These are phyloP conservation scores for Ustulina deusta DNA, from an alignment of 2,329 filamentous ascomycete species.

Conservation along the genomic window DNA sequence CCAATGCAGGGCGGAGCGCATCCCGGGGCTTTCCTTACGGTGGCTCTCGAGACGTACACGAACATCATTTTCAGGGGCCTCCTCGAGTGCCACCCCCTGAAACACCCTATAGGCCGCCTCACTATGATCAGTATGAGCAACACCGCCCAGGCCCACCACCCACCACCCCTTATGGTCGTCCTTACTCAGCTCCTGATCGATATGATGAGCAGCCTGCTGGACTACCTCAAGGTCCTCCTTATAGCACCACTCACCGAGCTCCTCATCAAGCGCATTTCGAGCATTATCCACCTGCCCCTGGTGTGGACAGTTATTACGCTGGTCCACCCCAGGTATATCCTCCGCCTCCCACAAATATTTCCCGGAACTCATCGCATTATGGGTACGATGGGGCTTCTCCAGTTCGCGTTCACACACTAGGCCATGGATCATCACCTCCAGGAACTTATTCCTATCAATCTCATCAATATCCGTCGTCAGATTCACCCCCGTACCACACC, in stretches of 20 bases:
- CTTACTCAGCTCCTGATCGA: slow-evolving; percentile 31
- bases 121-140: slow-evolving; percentile 33
- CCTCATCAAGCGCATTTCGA: slow-evolving; percentile 30
- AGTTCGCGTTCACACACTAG: slow-evolving; percentile 36
- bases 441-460: slow-evolving; percentile 29
- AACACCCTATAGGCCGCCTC: slow-evolving; percentile 12
- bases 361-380: slow-evolving; percentile 25
- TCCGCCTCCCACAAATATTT: slow-evolving; percentile 20
- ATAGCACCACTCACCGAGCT: slow-evolving; percentile 16
- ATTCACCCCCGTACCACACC: slow-evolving; percentile 29
- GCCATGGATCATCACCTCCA: slow-evolving; percentile 39
- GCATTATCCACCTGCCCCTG: slow-evolving; percentile 34
- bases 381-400: slow-evolving; percentile 31
- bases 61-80: slow-evolving; percentile 22
- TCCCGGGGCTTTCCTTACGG: slow-evolving; percentile 18
- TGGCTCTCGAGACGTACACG: slow-evolving; percentile 29
- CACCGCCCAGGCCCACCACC: slow-evolving; percentile 24
- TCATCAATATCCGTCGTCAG: slow-evolving; percentile 38
- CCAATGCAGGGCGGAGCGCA: slow-evolving; percentile 14
- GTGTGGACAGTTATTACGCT: slow-evolving; percentile 29
- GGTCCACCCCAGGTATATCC: slow-evolving; percentile 34
- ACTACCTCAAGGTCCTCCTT: slow-evolving; percentile 13
- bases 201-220: slow-evolving; percentile 29
- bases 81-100: slow-evolving; percentile 25
- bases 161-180: slow-evolving; percentile 27